These are phyloP conservation scores for Globisporangium rhizosaccharum DNA, from an alignment of 352 stramenopile genomes.

Conservation along the genomic window DNA sequence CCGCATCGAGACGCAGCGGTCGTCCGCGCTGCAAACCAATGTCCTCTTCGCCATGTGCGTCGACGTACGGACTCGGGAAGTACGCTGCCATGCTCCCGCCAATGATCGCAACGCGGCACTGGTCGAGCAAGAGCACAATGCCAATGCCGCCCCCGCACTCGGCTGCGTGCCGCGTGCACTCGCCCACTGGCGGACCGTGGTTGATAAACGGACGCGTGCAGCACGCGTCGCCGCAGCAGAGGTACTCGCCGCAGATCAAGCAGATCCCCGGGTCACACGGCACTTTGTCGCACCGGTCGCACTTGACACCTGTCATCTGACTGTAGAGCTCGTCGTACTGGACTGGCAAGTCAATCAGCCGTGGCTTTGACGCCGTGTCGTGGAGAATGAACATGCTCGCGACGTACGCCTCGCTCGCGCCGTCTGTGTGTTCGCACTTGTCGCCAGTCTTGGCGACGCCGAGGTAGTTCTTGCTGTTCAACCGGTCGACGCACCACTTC, in stretches of 20 bases:
- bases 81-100: slow-evolving; percentile 83
- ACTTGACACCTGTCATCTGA: slow-evolving; percentile 59
- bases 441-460: slow-evolving; percentile 64
- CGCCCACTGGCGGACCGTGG: slow-evolving; percentile 67
- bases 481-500: slow-evolving; percentile 82
- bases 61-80: slow-evolving; percentile 83
- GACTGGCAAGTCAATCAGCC: slow-evolving; percentile 70
- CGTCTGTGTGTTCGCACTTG: slow-evolving; percentile 83
- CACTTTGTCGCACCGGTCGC: slow-evolving; percentile 55
- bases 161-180: slow-evolving; percentile 80
- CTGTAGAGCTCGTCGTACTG: slow-evolving; percentile 87
- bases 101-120: slow-evolving; percentile 80
- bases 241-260: slow-evolving; percentile 77
- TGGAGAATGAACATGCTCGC: slow-evolving; percentile 88
- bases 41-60: slow-evolving; percentile 83
- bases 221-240: slow-evolving; percentile 83
- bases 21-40: slow-evolving; percentile 72
- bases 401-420: slow-evolving; percentile 79
- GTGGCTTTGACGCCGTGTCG: slow-evolving; percentile 46
- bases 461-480: slow-evolving; percentile 71
- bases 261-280: slow-evolving; percentile 75
- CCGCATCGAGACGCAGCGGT: slow-evolving; percentile 69
- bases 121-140: slow-evolving; percentile 78
- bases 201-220: slow-evolving; percentile 75
- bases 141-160: slow-evolving; percentile 84